Evolutionary conservation across 2,329 filamentous ascomycete genomes (phyloP), one percentile per base, ranked within the genome.

Genomic region (Alternaria solani): DNA sequence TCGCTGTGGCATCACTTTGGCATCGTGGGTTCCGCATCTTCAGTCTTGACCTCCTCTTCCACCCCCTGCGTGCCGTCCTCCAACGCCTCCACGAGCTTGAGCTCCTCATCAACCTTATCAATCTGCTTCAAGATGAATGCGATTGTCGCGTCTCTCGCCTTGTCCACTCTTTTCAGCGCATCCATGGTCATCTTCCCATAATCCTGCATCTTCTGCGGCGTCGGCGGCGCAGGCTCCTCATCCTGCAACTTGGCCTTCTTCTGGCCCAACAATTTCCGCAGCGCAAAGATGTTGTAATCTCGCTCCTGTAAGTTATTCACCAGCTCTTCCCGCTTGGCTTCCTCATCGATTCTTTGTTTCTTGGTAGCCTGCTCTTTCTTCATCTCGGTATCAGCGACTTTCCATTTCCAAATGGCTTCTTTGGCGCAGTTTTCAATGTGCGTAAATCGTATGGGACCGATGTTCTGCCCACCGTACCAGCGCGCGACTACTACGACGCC

Each of bases 391-490:
- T 70, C 68, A 30, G 77, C 75, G 39, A 67, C 68, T 56, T 77
- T 76, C 67, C 78, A 85, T 44, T 74, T 79, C 65, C 72, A 68
- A 18, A 86, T 79, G 2, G 83, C 84, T 56, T 82, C 81, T 57
- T 79, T 78, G 2, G 84, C 84, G 32, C 74, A 79, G 25, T 73
- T 80, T 66, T 85, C 83, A 28, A 87, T 84, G 60, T 86, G 84
- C 51, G 78, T 80, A 62, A 86, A 87, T 16, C 85, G 71, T 16
- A 84, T 79, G 1, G 83, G 84, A 0, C 85, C 85, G 9, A 87
- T 78, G 67, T 85, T 79, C 4, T 81, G 75, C 1, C 85, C 85
- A 2, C 85, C 84, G 64, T 84, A 86, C 84, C 84, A 86, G 16
- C 85, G 69, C 38, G 83, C 85, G 8, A 87, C 85, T 5, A 86